Percentiles rank a stretch among this genome's conserved stretches.
Conservation (phyloP, 345 rosid genomes). For the Pseudoturritis turrita region DNA sequence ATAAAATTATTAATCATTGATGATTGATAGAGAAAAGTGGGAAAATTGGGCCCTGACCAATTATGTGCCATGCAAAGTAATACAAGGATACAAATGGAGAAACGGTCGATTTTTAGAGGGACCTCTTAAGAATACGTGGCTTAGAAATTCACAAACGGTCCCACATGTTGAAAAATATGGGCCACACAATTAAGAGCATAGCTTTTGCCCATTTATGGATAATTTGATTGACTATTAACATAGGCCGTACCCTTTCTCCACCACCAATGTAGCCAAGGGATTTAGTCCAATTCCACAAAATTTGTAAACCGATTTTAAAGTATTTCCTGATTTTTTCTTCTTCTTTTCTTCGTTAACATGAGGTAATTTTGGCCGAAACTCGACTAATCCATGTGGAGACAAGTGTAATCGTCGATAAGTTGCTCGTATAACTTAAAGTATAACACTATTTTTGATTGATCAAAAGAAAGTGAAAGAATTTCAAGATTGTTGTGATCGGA, state of each 20-base stretch:
- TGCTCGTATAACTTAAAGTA: too few relatives aligned
- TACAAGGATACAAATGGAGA: slow-evolving; percentile 16
- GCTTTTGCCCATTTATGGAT: slow-evolving; percentile 12
- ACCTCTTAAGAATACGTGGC: slow-evolving; percentile 19
- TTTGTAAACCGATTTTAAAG: background rate
- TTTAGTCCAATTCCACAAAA: background rate
- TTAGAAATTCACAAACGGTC: slow-evolving; percentile 4
- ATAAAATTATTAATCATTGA: background rate
- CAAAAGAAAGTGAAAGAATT: too few relatives aligned
- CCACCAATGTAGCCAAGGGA: background rate
- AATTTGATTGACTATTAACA: background rate
- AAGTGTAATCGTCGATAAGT: too few relatives aligned
- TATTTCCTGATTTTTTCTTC: background rate
- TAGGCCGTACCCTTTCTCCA: background rate
- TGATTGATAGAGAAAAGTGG: background rate
- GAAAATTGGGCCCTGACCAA: slow-evolving; percentile 4
- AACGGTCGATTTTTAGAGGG: slow-evolving; percentile 21
- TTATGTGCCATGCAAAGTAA: slow-evolving; percentile 20
- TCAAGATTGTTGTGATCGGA: too few relatives aligned
- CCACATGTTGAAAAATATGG: slow-evolving; percentile 18
- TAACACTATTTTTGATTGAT: too few relatives aligned
- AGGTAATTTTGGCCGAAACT: too few relatives aligned
- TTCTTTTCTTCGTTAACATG: background rate
- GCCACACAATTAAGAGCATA: background rate
- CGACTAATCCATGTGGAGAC: too few relatives aligned